Conservation (phyloP, 2,329 filamentous ascomycete species). For the Corniculantispora saksenae region DNA sequence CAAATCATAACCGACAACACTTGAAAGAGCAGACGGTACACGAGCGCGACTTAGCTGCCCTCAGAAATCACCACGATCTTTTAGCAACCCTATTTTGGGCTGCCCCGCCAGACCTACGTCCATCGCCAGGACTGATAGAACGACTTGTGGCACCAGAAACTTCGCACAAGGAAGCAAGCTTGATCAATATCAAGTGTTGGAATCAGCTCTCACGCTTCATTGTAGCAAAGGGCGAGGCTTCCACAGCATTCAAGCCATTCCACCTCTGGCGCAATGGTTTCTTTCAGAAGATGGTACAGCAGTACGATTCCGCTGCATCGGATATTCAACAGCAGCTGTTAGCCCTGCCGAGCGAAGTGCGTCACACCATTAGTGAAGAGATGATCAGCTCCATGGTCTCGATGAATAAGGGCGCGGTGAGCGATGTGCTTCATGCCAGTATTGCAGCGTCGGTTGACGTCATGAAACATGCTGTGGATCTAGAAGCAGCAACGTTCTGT, state of each 20-base stretch:
- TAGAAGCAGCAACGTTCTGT: slow-evolving; percentile 50
- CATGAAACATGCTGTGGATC: slow-evolving; percentile 45
- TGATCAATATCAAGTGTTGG: slow-evolving; percentile 66
- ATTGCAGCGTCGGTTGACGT: slow-evolving; percentile 53
- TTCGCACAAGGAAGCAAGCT: slow-evolving; percentile 67
- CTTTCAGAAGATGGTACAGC: slow-evolving; percentile 57
- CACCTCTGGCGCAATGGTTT: slow-evolving; percentile 55
- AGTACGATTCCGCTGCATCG: slow-evolving; percentile 56
- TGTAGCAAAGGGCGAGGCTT: slow-evolving; percentile 47
- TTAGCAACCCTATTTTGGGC: slow-evolving; percentile 68
- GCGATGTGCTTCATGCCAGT: slow-evolving; percentile 54
- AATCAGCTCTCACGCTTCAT: slow-evolving; percentile 61
- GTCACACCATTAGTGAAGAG: slow-evolving; percentile 43
- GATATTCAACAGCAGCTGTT: slow-evolving; percentile 58
- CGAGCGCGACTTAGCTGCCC: slow-evolving; percentile 61
- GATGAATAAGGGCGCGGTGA: slow-evolving; percentile 53
- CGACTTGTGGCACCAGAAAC: slow-evolving; percentile 58
- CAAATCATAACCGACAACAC: slow-evolving; percentile 66
- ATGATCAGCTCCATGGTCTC: slow-evolving; percentile 52
- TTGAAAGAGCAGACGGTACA: slow-evolving; percentile 62
- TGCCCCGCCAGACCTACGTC: slow-evolving; percentile 55
- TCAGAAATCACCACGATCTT: slow-evolving; percentile 70
- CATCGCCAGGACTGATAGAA: slow-evolving; percentile 56
- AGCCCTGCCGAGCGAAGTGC: slow-evolving; percentile 49
- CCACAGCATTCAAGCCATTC: slow-evolving; percentile 50